phyloP scores from a whole-genome alignment of 306 rosid species.

The Prunus armeniaca region DNA sequence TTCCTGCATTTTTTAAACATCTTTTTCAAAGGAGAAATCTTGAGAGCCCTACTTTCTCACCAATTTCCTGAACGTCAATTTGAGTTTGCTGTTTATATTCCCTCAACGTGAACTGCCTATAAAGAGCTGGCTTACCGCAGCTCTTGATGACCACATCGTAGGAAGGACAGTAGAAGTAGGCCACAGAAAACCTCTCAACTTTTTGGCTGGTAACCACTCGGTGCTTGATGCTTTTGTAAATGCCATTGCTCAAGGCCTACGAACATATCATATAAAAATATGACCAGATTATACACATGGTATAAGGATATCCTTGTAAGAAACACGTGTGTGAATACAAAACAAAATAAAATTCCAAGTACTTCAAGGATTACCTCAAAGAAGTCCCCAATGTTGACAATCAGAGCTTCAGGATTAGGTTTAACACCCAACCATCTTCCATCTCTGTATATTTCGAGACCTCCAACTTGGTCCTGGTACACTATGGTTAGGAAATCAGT shows the following conservation, averaged over 20 bases:
- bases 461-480: conserved; percentile 29
- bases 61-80: conserved; percentile 56
- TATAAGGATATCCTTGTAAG: neutral
- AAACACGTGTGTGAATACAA: neutral
- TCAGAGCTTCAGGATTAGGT: conserved; percentile 28
- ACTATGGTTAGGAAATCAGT: conserved; percentile 38
- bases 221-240: conserved; percentile 63
- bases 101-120: conserved; percentile 50
- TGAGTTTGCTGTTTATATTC: conserved; percentile 46
- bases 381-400: conserved; percentile 71
- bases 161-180: conserved; percentile 66
- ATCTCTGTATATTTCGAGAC: conserved; percentile 23
- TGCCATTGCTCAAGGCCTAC: conserved; percentile 76
- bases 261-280: neutral
- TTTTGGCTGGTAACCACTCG: conserved; percentile 41
- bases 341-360: neutral
- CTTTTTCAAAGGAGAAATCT: conserved; percentile 43
- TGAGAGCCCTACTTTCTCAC: conserved; percentile 71
- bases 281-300: neutral
- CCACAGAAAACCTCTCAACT: conserved; percentile 61
- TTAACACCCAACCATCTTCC: conserved; percentile 29
- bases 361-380: conserved; percentile 51
- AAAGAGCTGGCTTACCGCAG: conserved; percentile 29
- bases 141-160: conserved; percentile 45
- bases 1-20: neutral